Evolutionary conservation across 106 monocot species (phyloP).

Genomic region (Posidonia australis): DNA sequence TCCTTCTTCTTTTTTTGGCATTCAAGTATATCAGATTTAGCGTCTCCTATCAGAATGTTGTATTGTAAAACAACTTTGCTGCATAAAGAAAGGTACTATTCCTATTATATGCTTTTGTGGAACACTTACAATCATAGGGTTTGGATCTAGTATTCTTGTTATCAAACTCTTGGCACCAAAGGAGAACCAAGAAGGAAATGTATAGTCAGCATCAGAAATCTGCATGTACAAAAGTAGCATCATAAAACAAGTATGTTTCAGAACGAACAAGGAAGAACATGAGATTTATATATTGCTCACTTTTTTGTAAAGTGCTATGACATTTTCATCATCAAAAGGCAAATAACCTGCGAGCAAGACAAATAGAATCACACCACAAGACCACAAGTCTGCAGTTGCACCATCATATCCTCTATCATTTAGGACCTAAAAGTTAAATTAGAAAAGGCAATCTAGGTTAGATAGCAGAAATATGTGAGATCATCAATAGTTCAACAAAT

Average conservation of each 20-base stretch:
- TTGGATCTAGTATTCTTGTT: constrained; percentile 68
- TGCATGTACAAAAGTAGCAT: constrained; percentile 16
- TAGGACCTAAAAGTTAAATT: constrained; percentile 32
- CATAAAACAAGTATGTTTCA: not conserved
- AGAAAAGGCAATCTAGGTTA: not conserved
- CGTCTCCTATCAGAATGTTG: not conserved
- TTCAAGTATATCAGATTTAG: no score
- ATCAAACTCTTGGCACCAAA: constrained; percentile 62
- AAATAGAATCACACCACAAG: constrained; percentile 86
- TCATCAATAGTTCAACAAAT: not conserved
- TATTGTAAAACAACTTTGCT: not conserved
- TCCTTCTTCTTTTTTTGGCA: no score
- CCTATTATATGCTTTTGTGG: not conserved
- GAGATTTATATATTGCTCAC: constrained; percentile 26
- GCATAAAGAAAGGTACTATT: not conserved
- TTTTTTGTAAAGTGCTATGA: constrained; percentile 66
- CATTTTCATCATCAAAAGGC: constrained; percentile 88
- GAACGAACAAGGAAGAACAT: not conserved
- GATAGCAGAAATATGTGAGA: not conserved
- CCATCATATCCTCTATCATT: constrained; percentile 81
- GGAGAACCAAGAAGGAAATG: constrained; percentile 68
- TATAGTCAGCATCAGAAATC: constrained; percentile 68
- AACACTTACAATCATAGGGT: constrained; percentile 55
- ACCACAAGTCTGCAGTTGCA: constrained; percentile 82
- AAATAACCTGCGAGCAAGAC: constrained; percentile 90